Percentiles rank a stretch among this genome's conserved stretches.
These are phyloP conservation scores for Fusarium secorum DNA, from an alignment of 2,329 filamentous ascomycete species.

Conservation along the genomic window DNA sequence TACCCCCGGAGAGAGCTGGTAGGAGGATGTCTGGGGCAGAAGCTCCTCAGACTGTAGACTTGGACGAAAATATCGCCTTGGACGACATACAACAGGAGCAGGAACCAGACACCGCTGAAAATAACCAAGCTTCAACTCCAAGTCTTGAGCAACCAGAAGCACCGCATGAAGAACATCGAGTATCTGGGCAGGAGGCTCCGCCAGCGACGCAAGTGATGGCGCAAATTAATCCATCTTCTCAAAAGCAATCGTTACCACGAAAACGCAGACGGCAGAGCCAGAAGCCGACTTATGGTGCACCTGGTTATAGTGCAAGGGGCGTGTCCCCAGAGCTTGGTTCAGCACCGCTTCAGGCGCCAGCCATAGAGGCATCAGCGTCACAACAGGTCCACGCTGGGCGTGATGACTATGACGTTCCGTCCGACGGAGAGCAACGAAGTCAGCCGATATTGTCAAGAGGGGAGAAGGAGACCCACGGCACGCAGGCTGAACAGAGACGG, in stretches of 20 bases:
- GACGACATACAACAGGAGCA: not conserved
- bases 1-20: not conserved
- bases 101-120: not conserved
- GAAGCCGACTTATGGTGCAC: constrained; percentile 14
- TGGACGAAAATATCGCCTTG: not conserved
- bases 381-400: not conserved
- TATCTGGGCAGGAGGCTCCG: not conserved
- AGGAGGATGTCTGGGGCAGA: not conserved
- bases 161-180: not conserved
- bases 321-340: constrained; percentile 27
- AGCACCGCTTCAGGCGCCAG: not conserved
- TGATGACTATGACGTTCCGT: not conserved
- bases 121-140: not conserved
- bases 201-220: not conserved
- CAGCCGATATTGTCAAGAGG: not conserved
- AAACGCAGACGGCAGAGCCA: constrained; percentile 13
- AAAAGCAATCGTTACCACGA: not conserved
- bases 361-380: not conserved
- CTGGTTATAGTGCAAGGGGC: not conserved
- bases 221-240: not conserved
- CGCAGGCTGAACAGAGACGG: not conserved
- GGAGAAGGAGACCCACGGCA: not conserved
- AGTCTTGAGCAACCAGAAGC: not conserved
- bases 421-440: not conserved
- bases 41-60: not conserved